A percentile compares a stretch with the other conserved stretches of the same genome.
These are phyloP conservation scores for Iberis pinnata DNA, from an alignment of 345 rosid genomes.

Conservation along the genomic window DNA sequence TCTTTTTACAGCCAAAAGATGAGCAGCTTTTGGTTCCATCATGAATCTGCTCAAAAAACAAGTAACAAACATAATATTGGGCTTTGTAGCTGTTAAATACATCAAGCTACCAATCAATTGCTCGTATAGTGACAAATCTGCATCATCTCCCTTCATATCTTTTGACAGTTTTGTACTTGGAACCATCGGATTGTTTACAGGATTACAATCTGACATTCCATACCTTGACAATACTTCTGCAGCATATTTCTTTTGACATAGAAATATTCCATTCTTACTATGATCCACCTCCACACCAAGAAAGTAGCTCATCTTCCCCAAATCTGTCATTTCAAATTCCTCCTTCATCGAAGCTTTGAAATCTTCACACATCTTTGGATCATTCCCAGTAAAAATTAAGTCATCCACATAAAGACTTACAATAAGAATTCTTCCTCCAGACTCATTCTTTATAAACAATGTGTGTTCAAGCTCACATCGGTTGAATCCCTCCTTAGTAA, in stretches of 20 bases:
- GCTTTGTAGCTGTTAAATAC: neutral
- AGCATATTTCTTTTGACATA: neutral
- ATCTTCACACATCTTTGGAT: neutral
- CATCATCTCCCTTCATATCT: neutral
- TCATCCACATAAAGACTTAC: neutral
- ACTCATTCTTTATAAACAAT: neutral
- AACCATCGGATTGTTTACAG: neutral
- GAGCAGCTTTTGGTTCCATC: neutral
- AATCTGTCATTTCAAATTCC: neutral
- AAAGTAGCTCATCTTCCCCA: neutral
- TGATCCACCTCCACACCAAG: neutral
- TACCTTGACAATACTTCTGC: neutral
- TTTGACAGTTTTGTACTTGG: neutral
- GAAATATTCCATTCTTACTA: neutral
- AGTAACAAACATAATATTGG: neutral
- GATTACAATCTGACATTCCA: neutral
- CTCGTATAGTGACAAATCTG: neutral
- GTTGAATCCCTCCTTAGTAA: neutral
- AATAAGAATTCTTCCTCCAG: neutral
- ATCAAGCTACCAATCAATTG: neutral
- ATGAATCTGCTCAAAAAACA: neutral
- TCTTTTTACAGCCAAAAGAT: neutral
- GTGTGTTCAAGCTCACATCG: neutral
- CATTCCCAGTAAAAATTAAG: neutral
- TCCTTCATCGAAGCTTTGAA: neutral